Conservation (phyloP, 2,329 filamentous ascomycete genomes). For the Biscogniauxia mediterranea region DNA sequence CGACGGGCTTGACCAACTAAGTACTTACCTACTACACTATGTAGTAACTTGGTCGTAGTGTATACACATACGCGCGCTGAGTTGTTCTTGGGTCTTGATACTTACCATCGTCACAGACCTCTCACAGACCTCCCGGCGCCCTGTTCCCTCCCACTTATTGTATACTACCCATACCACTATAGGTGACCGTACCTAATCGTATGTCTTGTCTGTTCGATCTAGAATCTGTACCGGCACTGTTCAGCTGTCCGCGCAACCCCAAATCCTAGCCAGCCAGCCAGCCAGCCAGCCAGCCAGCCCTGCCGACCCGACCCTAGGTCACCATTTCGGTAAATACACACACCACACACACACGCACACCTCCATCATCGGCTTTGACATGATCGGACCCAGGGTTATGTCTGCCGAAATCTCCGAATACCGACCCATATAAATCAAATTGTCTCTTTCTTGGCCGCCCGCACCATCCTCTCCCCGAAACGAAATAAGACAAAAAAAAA, state of each 20-base stretch:
- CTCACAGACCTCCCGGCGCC: background rate
- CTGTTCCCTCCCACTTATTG: background rate
- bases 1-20: too few relatives aligned
- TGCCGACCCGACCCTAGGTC: background rate
- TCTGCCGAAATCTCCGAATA: conserved; percentile 11
- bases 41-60: too few relatives aligned
- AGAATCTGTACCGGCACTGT: background rate
- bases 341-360: background rate
- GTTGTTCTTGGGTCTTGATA: too few relatives aligned
- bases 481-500: background rate
- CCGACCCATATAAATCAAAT: conserved; percentile 20
- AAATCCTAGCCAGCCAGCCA: background rate
- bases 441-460: conserved; percentile 1
- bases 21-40: too few relatives aligned
- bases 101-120: background rate
- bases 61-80: background rate
- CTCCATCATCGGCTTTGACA: conserved; percentile 15
- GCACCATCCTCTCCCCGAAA: too few relatives aligned
- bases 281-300: background rate
- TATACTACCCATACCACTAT: too few relatives aligned
- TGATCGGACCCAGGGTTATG: conserved; percentile 23
- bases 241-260: conserved; percentile 3
- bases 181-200: too few relatives aligned
- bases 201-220: background rate
- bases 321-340: background rate